Conservation (phyloP, 2,329 filamentous ascomycete genomes). For the Nakataea oryzae region DNA sequence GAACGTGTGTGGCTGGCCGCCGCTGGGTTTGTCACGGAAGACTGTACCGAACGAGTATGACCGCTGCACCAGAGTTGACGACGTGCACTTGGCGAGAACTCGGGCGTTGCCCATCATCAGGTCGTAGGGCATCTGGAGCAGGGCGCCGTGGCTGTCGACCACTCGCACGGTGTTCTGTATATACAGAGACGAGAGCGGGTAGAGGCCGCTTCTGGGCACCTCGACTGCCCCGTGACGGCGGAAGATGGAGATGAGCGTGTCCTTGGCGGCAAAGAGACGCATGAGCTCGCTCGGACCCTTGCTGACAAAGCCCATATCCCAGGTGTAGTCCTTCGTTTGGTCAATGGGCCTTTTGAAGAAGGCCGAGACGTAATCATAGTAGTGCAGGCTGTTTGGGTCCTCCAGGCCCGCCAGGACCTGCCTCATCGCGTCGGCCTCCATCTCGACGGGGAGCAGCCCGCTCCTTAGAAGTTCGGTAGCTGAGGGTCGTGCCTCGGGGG, state of each 20-base stretch:
- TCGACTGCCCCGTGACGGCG: constrained; percentile 84
- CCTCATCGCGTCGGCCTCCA: constrained; percentile 85
- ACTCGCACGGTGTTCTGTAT: constrained; percentile 64
- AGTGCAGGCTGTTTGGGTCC: constrained; percentile 77
- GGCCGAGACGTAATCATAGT: constrained; percentile 78
- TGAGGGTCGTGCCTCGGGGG: constrained; percentile 71
- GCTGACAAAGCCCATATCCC: constrained; percentile 56
- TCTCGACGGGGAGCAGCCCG: constrained; percentile 78
- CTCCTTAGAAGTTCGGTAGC: constrained; percentile 75
- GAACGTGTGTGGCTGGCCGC: constrained; percentile 71
- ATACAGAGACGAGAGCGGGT: constrained; percentile 77
- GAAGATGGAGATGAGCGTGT: constrained; percentile 68
- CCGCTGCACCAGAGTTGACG: constrained; percentile 51
- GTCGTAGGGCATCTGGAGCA: constrained; percentile 90
- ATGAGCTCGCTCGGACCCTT: constrained; percentile 52
- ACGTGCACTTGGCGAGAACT: constrained; percentile 61
- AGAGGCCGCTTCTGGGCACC: constrained; percentile 60
- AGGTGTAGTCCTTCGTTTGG: constrained; percentile 70
- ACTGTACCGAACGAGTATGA: constrained; percentile 83
- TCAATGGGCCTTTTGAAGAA: constrained; percentile 69
- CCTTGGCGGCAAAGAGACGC: constrained; percentile 63
- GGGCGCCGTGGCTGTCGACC: constrained; percentile 72
- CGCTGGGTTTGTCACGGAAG: constrained; percentile 68
- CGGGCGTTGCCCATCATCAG: constrained; percentile 82
- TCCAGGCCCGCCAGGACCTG: constrained; percentile 72